These are phyloP conservation scores for Pelargonium cotyledonis DNA, from an alignment of 441 rosid genomes.

Conservation along the genomic window DNA sequence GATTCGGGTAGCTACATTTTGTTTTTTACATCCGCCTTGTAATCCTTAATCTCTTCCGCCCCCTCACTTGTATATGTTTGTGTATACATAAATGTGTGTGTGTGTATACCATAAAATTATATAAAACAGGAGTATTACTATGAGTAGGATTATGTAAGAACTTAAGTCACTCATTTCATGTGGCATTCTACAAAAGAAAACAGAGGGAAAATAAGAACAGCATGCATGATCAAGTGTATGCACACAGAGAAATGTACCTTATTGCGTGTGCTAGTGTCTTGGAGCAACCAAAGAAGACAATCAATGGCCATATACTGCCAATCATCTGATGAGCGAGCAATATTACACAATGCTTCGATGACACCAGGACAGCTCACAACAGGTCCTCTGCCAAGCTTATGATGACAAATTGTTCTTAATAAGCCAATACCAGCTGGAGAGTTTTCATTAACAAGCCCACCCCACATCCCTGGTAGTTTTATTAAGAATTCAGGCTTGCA, in stretches of 20 bases:
- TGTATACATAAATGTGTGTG: too few relatives aligned
- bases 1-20: too few relatives aligned
- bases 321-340: conserved; percentile 93
- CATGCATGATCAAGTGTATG: too few relatives aligned
- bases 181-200: too few relatives aligned
- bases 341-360: conserved; percentile 73
- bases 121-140: too few relatives aligned
- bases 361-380: conserved; percentile 75
- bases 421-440: conserved; percentile 97
- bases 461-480: conserved; percentile 94
- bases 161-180: too few relatives aligned
- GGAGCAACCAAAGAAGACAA: conserved; percentile 92
- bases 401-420: conserved; percentile 84
- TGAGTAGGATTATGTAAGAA: too few relatives aligned
- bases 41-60: too few relatives aligned
- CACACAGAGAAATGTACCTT: conserved; percentile 35
- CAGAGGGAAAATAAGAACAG: too few relatives aligned
- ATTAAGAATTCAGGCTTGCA: conserved; percentile 77
- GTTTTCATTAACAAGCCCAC: conserved; percentile 92
- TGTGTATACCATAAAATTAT: too few relatives aligned
- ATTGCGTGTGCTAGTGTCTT: conserved; percentile 72
- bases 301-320: conserved; percentile 96
- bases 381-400: conserved; percentile 84
- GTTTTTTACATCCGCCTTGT: too few relatives aligned
- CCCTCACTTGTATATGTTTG: too few relatives aligned